Evolutionary conservation across 2,329 filamentous ascomycete species (phyloP).

Genomic region (Chaetomium sp.): DNA sequence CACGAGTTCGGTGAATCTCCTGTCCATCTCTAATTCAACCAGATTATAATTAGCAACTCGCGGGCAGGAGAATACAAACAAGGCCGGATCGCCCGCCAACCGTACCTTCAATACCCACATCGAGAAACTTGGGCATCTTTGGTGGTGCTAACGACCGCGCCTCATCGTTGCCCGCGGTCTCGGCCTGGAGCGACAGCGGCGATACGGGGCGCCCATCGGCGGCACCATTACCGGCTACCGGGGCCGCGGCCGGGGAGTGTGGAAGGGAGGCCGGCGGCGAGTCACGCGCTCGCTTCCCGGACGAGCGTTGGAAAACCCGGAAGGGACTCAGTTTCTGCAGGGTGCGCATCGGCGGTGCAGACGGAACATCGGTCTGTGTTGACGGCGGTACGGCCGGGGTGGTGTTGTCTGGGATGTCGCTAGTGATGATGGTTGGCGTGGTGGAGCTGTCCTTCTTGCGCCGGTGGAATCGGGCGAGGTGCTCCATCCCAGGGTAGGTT

Average conservation of each 20-base stretch:
- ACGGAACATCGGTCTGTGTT: slow-evolving; percentile 15
- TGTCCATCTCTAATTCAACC: slow-evolving; percentile 37
- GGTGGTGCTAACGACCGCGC: slow-evolving; percentile 4
- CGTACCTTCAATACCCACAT: slow-evolving; percentile 42
- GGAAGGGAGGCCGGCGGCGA: slow-evolving; percentile 25
- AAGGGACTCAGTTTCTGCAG: slow-evolving; percentile 25
- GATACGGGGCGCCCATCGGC: slow-evolving; percentile 20
- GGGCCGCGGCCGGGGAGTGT: slow-evolving; percentile 20
- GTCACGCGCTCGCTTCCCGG: slow-evolving; percentile 27
- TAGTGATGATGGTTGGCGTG: slow-evolving; percentile 21
- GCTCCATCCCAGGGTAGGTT: slow-evolving; percentile 23
- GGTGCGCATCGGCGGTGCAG: slow-evolving; percentile 12
- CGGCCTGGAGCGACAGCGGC: slow-evolving; percentile 20
- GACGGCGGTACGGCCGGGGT: slow-evolving; percentile 4
- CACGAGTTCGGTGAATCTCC: slow-evolving; percentile 46
- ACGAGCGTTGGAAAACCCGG: slow-evolving; percentile 26
- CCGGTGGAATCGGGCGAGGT: slow-evolving; percentile 27
- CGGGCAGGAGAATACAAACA: background rate
- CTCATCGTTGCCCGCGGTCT: slow-evolving; percentile 5
- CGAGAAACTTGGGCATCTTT: slow-evolving; percentile 45
- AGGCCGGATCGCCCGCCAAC: slow-evolving; percentile 8
- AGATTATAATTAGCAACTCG: background rate
- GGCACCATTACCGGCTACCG: slow-evolving; percentile 7
- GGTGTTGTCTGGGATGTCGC: slow-evolving; percentile 15
- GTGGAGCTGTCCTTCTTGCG: slow-evolving; percentile 25